Conservation (phyloP, 1,284 basidiomycete genomes). For the Puccinia polysora region DNA sequence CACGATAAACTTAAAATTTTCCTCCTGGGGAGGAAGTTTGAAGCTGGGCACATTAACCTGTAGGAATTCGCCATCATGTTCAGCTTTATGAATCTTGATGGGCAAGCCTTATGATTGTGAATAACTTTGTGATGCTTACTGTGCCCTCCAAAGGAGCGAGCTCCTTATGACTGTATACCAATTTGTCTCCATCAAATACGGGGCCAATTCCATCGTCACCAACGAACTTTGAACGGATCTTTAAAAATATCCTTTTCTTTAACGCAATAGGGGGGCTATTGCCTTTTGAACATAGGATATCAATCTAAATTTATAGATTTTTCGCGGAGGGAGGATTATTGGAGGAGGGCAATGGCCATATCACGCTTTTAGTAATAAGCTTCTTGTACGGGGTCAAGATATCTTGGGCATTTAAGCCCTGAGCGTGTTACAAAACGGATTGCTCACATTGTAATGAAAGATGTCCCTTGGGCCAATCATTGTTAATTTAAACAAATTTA, state of each 20-base stretch:
- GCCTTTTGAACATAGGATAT: conserved; percentile 8
- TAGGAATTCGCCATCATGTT: not conserved
- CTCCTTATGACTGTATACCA: conserved; percentile 18
- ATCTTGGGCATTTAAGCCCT: no score
- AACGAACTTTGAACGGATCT: not conserved
- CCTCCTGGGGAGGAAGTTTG: conserved; percentile 4
- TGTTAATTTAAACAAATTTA: no score
- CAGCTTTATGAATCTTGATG: not conserved
- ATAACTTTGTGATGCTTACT: not conserved
- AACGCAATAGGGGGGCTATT: conserved; percentile 20
- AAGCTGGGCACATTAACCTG: conserved; percentile 7
- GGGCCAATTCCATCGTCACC: not conserved
- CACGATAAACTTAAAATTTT: conserved; percentile 31
- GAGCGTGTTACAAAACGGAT: no score
- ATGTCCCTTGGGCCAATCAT: no score
- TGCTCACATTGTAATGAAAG: no score
- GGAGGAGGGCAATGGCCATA: no score
- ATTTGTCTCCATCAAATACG: conserved; percentile 30
- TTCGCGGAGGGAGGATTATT: no score
- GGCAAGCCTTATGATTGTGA: not conserved
- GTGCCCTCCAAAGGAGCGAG: conserved; percentile 11
- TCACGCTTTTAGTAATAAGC: no score
- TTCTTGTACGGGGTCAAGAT: no score
- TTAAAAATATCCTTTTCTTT: conserved; percentile 24
- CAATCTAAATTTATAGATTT: no score